Percentiles rank a stretch among this genome's conserved stretches.
These are phyloP conservation scores for Candida ipomoeae DNA, from an alignment of 805 yeast genomes.

Conservation along the genomic window DNA sequence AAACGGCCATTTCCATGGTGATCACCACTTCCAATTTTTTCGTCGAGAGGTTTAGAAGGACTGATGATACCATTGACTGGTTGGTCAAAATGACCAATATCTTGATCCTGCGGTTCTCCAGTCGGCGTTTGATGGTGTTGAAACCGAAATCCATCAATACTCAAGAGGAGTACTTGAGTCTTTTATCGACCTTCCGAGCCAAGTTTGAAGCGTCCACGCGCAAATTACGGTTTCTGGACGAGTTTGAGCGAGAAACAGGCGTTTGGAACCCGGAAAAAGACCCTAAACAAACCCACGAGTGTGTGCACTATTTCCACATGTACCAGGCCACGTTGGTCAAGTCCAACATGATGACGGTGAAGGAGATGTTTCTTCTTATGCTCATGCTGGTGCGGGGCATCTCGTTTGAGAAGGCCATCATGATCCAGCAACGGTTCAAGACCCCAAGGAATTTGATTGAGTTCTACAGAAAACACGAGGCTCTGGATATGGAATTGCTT, in stretches of 20 bases:
- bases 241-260: background rate
- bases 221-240: background rate
- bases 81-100: slow-evolving; percentile 46
- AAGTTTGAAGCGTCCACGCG: slow-evolving; percentile 36
- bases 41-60: slow-evolving; percentile 61
- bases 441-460: slow-evolving; percentile 64
- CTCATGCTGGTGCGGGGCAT: slow-evolving; percentile 78
- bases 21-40: slow-evolving; percentile 64
- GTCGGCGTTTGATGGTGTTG: slow-evolving; percentile 43
- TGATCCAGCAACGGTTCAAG: slow-evolving; percentile 63
- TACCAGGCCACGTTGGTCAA: slow-evolving; percentile 72
- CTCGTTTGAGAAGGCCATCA: slow-evolving; percentile 78
- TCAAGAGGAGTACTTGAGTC: slow-evolving; percentile 47
- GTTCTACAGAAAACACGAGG: slow-evolving; percentile 35
- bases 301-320: slow-evolving; percentile 31
- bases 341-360: slow-evolving; percentile 62
- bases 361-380: slow-evolving; percentile 71
- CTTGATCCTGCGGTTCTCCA: slow-evolving; percentile 36
- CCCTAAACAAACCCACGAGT: slow-evolving; percentile 24
- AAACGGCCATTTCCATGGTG: slow-evolving; percentile 71
- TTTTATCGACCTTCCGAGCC: slow-evolving; percentile 40
- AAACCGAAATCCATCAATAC: slow-evolving; percentile 47
- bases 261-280: background rate
- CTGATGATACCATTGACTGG: slow-evolving; percentile 70
- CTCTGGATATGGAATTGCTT: slow-evolving; percentile 21